phyloP scores from a whole-genome alignment of 164 flowering plant species.

The Umbilicus rupestris region DNA sequence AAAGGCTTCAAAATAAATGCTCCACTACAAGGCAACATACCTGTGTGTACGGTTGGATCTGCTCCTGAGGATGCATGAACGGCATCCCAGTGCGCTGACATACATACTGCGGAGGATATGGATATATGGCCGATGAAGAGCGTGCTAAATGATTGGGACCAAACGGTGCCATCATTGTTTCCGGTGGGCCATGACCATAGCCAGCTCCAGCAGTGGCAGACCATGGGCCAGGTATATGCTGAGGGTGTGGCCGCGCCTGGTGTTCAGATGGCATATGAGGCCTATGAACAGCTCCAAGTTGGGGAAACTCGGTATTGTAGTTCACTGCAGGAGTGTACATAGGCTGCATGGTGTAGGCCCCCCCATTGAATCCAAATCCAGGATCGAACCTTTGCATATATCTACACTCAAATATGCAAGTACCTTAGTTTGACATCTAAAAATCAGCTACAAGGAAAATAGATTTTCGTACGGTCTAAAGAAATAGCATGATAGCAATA shows the following conservation, averaged over 20 bases:
- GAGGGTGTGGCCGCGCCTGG: constrained; percentile 60
- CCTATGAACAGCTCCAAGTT: constrained; percentile 74
- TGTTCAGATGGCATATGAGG: constrained; percentile 71
- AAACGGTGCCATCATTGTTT: constrained; percentile 59
- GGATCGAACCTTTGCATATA: constrained; percentile 96
- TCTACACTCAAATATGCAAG: constrained; percentile 27
- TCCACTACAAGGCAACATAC: constrained; percentile 22
- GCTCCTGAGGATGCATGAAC: constrained; percentile 73
- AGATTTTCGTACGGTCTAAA: background rate
- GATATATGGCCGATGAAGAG: constrained; percentile 54
- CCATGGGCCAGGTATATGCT: constrained; percentile 73
- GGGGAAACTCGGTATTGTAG: constrained; percentile 96
- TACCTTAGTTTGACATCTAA: background rate
- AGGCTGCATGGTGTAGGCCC: constrained; percentile 78
- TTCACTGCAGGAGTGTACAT: constrained; percentile 79
- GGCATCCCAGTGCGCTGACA: constrained; percentile 73
- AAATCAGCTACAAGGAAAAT: too few relatives aligned
- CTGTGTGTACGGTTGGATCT: constrained; percentile 62
- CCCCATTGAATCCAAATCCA: constrained; percentile 89
- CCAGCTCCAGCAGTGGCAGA: constrained; percentile 49
- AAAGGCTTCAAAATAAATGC: background rate
- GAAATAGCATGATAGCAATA: background rate
- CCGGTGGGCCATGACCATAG: constrained; percentile 78
- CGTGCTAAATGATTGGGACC: constrained; percentile 62
- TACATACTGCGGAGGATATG: constrained; percentile 74